Percentiles rank a stretch among this genome's conserved stretches.
Evolutionary conservation across 164 flowering plant genomes (phyloP).

Genomic region (Chloranthus sessilifolius): DNA sequence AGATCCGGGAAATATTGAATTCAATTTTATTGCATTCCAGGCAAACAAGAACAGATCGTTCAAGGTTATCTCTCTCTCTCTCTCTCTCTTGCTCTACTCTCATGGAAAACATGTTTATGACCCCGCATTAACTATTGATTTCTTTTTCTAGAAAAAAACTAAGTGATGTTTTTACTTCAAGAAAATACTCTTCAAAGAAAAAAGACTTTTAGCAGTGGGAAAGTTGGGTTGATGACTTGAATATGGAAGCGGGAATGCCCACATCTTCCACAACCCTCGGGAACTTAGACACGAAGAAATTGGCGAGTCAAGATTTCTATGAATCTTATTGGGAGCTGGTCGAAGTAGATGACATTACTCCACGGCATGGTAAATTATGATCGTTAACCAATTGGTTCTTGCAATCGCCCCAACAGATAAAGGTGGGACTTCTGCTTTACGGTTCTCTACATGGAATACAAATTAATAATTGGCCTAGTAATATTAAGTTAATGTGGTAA

Average conservation of each 20-base stretch:
- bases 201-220: slow-evolving; percentile 44
- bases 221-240: slow-evolving; percentile 30
- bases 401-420: slow-evolving; percentile 17
- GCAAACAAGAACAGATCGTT: slow-evolving; percentile 32
- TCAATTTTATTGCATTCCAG: slow-evolving; percentile 29
- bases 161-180: slow-evolving; percentile 34
- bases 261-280: slow-evolving; percentile 5
- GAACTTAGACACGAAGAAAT: slow-evolving; percentile 13
- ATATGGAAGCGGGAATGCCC: slow-evolving; percentile 10
- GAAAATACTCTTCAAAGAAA: slow-evolving; percentile 33
- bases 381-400: too few relatives aligned
- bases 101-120: background rate
- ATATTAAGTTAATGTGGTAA: background rate
- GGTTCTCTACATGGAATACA: background rate
- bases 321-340: slow-evolving; percentile 81
- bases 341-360: too few relatives aligned
- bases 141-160: slow-evolving; percentile 35
- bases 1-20: slow-evolving; percentile 19
- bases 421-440: slow-evolving; percentile 11
- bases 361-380: too few relatives aligned
- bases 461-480: background rate
- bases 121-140: background rate
- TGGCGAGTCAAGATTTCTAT: slow-evolving; percentile 9
- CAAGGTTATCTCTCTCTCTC: slow-evolving; percentile 34
- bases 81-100: background rate